A percentile compares a stretch with the other conserved stretches of the same genome.
These are phyloP conservation scores for Ogataea ganodermae DNA, from an alignment of 805 yeast genomes.

Conservation along the genomic window DNA sequence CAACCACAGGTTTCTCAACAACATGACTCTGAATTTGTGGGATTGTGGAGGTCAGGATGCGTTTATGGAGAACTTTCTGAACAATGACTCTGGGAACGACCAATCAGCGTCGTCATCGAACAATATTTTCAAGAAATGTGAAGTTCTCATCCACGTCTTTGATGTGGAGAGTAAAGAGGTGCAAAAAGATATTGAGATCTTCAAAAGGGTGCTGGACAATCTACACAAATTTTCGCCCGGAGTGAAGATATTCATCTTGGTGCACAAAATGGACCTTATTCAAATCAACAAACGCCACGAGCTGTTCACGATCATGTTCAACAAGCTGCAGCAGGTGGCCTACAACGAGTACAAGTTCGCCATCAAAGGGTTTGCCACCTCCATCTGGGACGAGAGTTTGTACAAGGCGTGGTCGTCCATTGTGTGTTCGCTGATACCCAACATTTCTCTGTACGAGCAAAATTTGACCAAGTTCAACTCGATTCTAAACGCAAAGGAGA, in stretches of 20 bases:
- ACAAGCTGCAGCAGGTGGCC: constrained; percentile 73
- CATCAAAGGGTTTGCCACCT: constrained; percentile 86
- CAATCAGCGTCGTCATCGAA: constrained; percentile 56
- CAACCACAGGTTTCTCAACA: constrained; percentile 86
- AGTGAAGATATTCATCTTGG: constrained; percentile 85
- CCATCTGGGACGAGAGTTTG: constrained; percentile 95
- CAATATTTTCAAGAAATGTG: constrained; percentile 93
- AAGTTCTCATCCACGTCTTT: constrained; percentile 92
- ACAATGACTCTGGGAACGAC: constrained; percentile 45
- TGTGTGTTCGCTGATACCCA: constrained; percentile 93
- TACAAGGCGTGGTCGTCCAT: constrained; percentile 97
- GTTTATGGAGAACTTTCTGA: constrained; percentile 85
- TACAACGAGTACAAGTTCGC: constrained; percentile 58
- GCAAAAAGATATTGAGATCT: constrained; percentile 89
- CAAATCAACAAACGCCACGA: constrained; percentile 84
- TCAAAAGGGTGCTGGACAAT: constrained; percentile 78
- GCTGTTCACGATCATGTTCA: constrained; percentile 81
- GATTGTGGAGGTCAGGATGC: constrained; percentile 99
- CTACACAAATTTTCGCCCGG: constrained; percentile 83
- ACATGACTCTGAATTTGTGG: constrained; percentile 94
- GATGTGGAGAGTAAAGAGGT: constrained; percentile 94
- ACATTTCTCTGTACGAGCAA: constrained; percentile 76
- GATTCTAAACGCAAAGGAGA: constrained; percentile 82
- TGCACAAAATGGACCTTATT: constrained; percentile 96
- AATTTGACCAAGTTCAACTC: constrained; percentile 72